Base-by-base conservation (phyloP, 2,329 filamentous ascomycete species). In the Claviceps fusiformis region DNA sequence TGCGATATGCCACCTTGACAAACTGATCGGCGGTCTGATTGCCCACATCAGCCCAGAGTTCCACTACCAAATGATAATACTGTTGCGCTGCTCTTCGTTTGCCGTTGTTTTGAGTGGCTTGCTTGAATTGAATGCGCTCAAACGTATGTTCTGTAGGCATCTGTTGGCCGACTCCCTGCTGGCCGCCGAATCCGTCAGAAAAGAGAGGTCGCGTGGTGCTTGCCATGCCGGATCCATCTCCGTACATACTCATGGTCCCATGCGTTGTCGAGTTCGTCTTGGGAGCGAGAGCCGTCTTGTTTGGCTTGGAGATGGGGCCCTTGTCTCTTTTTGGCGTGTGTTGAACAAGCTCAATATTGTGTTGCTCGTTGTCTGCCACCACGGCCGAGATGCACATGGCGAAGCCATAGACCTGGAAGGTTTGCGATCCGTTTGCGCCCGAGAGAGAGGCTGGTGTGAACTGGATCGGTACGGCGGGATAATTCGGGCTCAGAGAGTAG, bases 281-380 rank as follows among this genome's bases (percentile, higher is more conserved):
- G 5, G 89, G 85, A 13, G 80, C 75, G 33, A 95, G 75, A 45
- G 82, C 79, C 35, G 86, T 74, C 64, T 80, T 84, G 41, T 83
- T 81, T 5, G 90, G 89, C 59, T 84, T 85, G 63, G 82, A 81
- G 50, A 86, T 86, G 1, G 89, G 89, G 0, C 89, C 89, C 65
- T 92, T 92, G 74, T 95, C 90, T 60, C 90, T 79, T 70, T 95
- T 95, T 0, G 90, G 89, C 0, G 90, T 95, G 67, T 95, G 89
- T 67, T 95, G 89, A 4, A 95, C 86, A 15, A 95, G 75, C 60
- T 93, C 88, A 57, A 95, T 89, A 52, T 74, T 76, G 68, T 95
- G 91, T 35, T 82, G 83, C 52, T 82, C 80, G 52, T 84, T 82
- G 51, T 85, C 86, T 54, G 91, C 86, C 2, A 93, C 87, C 7